phyloP scores from a whole-genome alignment of 2,329 filamentous ascomycete species.

The Conoideocrella luteorostrata region DNA sequence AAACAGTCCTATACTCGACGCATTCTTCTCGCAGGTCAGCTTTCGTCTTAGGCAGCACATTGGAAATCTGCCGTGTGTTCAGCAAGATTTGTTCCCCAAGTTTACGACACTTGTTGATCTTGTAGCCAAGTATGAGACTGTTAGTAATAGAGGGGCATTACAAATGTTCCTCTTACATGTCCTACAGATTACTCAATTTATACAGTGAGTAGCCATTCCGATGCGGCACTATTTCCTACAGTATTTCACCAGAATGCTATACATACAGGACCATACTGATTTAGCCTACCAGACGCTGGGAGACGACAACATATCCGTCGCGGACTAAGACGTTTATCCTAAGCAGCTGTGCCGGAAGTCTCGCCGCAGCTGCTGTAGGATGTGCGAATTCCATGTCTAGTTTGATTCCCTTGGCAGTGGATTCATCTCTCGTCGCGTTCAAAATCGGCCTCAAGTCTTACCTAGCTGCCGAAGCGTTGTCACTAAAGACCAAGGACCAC shows the following conservation, averaged over 20 bases:
- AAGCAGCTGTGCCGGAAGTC: slow-evolving; percentile 19
- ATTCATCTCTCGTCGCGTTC: slow-evolving; percentile 14
- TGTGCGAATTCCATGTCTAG: slow-evolving; percentile 17
- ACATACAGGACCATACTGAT: no score
- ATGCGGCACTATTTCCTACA: no score
- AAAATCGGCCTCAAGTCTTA: slow-evolving; percentile 17
- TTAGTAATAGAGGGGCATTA: no score
- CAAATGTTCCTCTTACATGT: slow-evolving; percentile 17
- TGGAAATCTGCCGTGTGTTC: slow-evolving; percentile 10
- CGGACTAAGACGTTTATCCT: slow-evolving; percentile 14
- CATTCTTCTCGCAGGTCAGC: slow-evolving; percentile 18
- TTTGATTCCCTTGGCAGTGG: slow-evolving; percentile 15
- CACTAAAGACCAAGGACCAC: neutral
- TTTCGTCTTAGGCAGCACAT: slow-evolving; percentile 17
- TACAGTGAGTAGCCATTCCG: slow-evolving; percentile 14
- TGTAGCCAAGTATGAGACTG: slow-evolving; percentile 14
- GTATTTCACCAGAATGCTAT: no score
- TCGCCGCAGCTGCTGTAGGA: slow-evolving; percentile 19
- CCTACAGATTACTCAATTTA: slow-evolving; percentile 19
- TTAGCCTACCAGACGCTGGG: no score
- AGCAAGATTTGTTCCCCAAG: slow-evolving; percentile 18
- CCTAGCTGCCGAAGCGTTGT: neutral
- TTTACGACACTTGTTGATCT: slow-evolving; percentile 22
- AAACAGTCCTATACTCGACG: slow-evolving; percentile 16
- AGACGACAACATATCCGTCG: slow-evolving; percentile 14